These are phyloP conservation scores for Tolypocladium pustulatum DNA, from an alignment of 2,329 filamentous ascomycete species.

Conservation along the genomic window DNA sequence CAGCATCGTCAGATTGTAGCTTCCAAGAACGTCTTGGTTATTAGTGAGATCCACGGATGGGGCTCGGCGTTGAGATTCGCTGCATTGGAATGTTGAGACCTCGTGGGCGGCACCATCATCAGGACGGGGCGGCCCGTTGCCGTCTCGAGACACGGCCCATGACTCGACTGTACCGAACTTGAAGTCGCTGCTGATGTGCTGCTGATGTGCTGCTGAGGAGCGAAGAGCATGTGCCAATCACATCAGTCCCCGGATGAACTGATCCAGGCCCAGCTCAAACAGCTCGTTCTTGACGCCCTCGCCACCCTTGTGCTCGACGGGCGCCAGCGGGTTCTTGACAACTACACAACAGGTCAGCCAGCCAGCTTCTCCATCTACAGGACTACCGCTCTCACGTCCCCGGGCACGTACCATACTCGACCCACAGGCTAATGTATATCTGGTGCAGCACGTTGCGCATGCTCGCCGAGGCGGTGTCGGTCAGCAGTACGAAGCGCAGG, in stretches of 20 bases:
- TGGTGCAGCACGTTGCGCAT: slow-evolving; percentile 93
- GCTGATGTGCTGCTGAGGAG: neutral
- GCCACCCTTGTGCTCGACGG: slow-evolving; percentile 58
- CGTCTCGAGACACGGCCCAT: neutral
- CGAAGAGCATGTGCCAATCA: slow-evolving; percentile 20
- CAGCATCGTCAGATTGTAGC: neutral
- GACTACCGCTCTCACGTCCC: too few species aligned
- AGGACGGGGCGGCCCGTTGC: neutral
- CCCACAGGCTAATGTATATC: slow-evolving; percentile 96
- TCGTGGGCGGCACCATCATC: neutral
- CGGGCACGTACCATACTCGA: slow-evolving; percentile 67
- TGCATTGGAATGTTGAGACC: too few species aligned
- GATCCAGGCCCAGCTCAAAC: slow-evolving; percentile 63
- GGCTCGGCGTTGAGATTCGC: neutral
- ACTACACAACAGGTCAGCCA: slow-evolving; percentile 29
- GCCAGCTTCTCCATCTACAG: neutral
- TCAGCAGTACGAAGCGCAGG: slow-evolving; percentile 93
- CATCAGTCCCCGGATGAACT: slow-evolving; percentile 61
- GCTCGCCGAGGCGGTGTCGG: slow-evolving; percentile 77
- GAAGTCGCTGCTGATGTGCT: neutral
- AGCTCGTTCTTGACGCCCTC: slow-evolving; percentile 62
- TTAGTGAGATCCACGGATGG: neutral
- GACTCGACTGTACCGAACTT: neutral
- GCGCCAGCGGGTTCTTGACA: slow-evolving; percentile 59
- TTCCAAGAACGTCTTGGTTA: neutral